Base-by-base conservation (phyloP, 2,329 filamentous ascomycete species). In the Myriosclerotinia duriaeana region DNA sequence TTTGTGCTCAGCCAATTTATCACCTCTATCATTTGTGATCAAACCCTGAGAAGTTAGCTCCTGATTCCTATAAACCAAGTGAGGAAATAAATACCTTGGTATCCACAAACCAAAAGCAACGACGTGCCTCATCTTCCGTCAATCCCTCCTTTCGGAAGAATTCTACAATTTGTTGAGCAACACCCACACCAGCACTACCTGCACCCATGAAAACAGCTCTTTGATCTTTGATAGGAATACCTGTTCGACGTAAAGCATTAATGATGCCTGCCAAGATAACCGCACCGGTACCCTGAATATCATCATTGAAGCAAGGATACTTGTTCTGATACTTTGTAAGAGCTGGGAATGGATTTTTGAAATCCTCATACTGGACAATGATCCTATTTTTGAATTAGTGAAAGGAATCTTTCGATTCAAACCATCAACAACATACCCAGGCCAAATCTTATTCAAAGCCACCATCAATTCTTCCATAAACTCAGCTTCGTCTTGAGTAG, bases 231-330 rank as follows among this genome's bases (percentile, higher is more conserved):
- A 93, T 80, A 56, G 88, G 84, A 65, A 88, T 79, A 6, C 85
- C 82, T 66, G 83, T 87, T 11, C 92, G 87, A 68, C 90, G 86
- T 9, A 93, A 79, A 0, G 86, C 92, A 0, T 91, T 87, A 79
- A 92, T 87, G 70, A 96, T 88, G 2, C 90, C 92, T 0, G 92
- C 92, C 0, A 96, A 82, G 0, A 92, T 94, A 1, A 96, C 92
- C 66, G 91, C 93, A 0, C 92, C 93, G 0, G 92, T 96, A 0
- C 92, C 92, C 76, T 96, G 92, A 0, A 96, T 88, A 76, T 97
- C 92, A 68, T 96, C 92, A 74, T 96, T 96, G 82, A 96, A 96
- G 77, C 91, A 95, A 0, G 92, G 83, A n/a, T 93, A 88, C 64
- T 90, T 76, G 0, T 87, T 81, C 2, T 88, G 85, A 73, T 94